phyloP scores from a whole-genome alignment of 1,284 basidiomycete genomes.

The Ceratobasidium theobromae region DNA sequence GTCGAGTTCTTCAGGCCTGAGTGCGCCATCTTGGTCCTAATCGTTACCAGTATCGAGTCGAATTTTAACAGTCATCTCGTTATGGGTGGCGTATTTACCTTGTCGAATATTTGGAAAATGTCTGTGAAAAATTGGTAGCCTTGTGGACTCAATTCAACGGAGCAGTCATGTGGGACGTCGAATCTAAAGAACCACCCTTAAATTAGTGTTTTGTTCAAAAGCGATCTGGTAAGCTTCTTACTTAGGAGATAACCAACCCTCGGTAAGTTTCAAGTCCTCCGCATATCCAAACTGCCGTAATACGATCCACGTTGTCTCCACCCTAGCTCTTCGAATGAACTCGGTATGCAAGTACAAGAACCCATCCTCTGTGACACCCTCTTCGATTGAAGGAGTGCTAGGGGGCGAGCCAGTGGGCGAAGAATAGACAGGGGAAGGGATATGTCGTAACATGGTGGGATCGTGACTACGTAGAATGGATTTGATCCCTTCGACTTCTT shows the following conservation, averaged over 20 bases:
- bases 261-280: slow-evolving; percentile 88
- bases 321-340: slow-evolving; percentile 93
- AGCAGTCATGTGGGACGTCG: slow-evolving; percentile 90
- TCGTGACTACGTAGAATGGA: slow-evolving; percentile 75
- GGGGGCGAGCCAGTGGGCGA: slow-evolving; percentile 28
- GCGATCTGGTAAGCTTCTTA: slow-evolving; percentile 44
- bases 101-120: slow-evolving; percentile 95
- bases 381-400: slow-evolving; percentile 41
- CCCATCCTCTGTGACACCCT: slow-evolving; percentile 88
- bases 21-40: slow-evolving; percentile 92
- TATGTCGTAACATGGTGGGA: slow-evolving; percentile 43
- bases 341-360: slow-evolving; percentile 95
- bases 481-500: slow-evolving; percentile 91
- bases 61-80: not conserved
- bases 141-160: slow-evolving; percentile 88
- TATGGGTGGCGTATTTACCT: slow-evolving; percentile 52
- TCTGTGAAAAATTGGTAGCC: slow-evolving; percentile 98
- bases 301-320: slow-evolving; percentile 99
- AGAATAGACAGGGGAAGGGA: slow-evolving; percentile 38
- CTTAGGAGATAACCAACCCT: slow-evolving; percentile 85
- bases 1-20: slow-evolving; percentile 83
- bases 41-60: not conserved
- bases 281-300: slow-evolving; percentile 94
- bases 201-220: not conserved
- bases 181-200: slow-evolving; percentile 59